Percentiles rank a stretch among this genome's conserved stretches.
These are phyloP conservation scores for Globisporangium lucens DNA, from an alignment of 352 stramenopile genomes.

Conservation along the genomic window DNA sequence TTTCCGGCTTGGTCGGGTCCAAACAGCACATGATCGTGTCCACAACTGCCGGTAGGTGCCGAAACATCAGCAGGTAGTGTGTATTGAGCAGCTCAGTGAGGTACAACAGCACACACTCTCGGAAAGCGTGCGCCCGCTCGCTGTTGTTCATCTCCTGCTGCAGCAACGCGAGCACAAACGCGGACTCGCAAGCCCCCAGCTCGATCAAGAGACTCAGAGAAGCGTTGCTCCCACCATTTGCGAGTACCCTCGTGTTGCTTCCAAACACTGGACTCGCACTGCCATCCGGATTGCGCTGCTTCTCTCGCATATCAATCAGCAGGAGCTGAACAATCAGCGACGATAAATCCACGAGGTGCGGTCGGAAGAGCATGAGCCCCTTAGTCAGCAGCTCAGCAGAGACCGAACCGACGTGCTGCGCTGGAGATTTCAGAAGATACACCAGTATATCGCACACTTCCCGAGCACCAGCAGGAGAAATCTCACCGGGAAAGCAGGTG, in stretches of 20 bases:
- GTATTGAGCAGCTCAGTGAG: slow-evolving; percentile 82
- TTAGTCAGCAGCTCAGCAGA: slow-evolving; percentile 78
- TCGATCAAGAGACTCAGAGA: slow-evolving; percentile 77
- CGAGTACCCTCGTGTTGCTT: slow-evolving; percentile 41
- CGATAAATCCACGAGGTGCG: slow-evolving; percentile 76
- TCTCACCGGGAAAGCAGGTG: slow-evolving; percentile 82
- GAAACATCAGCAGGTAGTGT: slow-evolving; percentile 82
- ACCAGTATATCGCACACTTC: slow-evolving; percentile 84
- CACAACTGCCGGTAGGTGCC: slow-evolving; percentile 77
- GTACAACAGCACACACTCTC: slow-evolving; percentile 73
- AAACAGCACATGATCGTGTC: slow-evolving; percentile 84
- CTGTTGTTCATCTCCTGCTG: slow-evolving; percentile 84
- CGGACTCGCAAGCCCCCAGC: slow-evolving; percentile 69
- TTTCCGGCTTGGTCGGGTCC: slow-evolving; percentile 81
- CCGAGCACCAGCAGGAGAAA: slow-evolving; percentile 63
- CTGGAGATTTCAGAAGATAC: slow-evolving; percentile 47
- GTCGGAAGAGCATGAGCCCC: slow-evolving; percentile 79
- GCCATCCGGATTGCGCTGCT: slow-evolving; percentile 42
- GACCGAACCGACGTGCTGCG: slow-evolving; percentile 60
- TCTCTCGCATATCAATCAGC: slow-evolving; percentile 73
- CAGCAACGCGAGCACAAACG: slow-evolving; percentile 70
- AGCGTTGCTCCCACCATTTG: slow-evolving; percentile 60
- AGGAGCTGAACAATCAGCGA: slow-evolving; percentile 71
- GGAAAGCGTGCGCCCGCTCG: slow-evolving; percentile 62
- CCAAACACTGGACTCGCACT: slow-evolving; percentile 32